These are phyloP conservation scores for Gossypium herbaceum DNA, from an alignment of 345 rosid species.

Conservation along the genomic window DNA sequence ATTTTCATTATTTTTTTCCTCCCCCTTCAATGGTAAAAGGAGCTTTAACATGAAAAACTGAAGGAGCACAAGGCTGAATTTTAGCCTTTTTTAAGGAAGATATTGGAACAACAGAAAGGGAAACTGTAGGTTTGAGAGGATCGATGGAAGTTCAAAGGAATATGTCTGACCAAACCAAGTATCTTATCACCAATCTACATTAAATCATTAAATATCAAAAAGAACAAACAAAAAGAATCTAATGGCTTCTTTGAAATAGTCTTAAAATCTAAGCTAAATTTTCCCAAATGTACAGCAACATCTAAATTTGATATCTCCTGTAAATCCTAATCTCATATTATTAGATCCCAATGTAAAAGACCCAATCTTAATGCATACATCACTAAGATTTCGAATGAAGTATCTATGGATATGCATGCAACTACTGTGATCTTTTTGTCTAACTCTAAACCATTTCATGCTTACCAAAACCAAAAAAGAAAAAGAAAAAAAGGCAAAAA, in stretches of 20 bases:
- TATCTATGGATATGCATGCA: slow-evolving; percentile 24
- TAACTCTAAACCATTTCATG: not conserved
- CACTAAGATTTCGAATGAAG: slow-evolving; percentile 26
- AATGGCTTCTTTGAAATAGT: slow-evolving; percentile 16
- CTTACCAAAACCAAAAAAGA: not conserved
- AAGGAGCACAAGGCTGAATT: slow-evolving; percentile 40
- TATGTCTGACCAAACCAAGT: slow-evolving; percentile 27
- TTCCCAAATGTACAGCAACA: slow-evolving; percentile 16
- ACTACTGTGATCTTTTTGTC: slow-evolving; percentile 6
- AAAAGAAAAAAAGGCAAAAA: not conserved
- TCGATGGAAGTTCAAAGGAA: slow-evolving; percentile 31
- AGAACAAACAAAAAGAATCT: slow-evolving; percentile 2
- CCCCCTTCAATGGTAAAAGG: not conserved
- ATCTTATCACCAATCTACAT: slow-evolving; percentile 32
- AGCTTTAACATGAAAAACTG: slow-evolving; percentile 24
- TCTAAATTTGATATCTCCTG: slow-evolving; percentile 21
- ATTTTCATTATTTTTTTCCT: not conserved
- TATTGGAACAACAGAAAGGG: slow-evolving; percentile 25
- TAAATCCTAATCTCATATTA: slow-evolving; percentile 20
- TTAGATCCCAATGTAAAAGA: slow-evolving; percentile 22
- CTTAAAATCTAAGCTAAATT: slow-evolving; percentile 14
- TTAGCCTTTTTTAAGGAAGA: slow-evolving; percentile 50
- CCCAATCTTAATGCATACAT: slow-evolving; percentile 34
- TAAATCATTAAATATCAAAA: slow-evolving; percentile 24
- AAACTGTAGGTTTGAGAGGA: slow-evolving; percentile 29